Conservation (phyloP, 495 filamentous ascomycete genomes). For the Penicillium mononematosum region DNA sequence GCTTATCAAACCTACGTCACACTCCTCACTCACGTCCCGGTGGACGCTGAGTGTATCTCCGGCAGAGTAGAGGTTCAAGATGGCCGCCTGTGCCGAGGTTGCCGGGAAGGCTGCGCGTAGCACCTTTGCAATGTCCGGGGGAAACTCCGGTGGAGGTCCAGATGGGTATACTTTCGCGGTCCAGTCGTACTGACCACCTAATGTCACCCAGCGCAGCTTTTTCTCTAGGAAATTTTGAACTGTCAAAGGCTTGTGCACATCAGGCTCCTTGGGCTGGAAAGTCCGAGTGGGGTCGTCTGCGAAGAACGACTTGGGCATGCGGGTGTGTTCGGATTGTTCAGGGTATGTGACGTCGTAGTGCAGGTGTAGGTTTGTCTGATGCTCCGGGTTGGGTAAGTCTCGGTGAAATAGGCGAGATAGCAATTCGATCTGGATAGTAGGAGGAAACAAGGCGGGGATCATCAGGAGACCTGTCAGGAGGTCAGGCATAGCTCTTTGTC, state of each 20-base stretch:
- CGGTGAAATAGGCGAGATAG: conserved; percentile 71
- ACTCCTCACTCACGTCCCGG: conserved; percentile 84
- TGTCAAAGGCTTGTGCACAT: conserved; percentile 65
- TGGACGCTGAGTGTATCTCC: conserved; percentile 86
- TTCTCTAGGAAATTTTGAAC: conserved; percentile 64
- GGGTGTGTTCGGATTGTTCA: conserved; percentile 13
- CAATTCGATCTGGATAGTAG: conserved; percentile 62
- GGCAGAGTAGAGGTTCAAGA: conserved; percentile 85
- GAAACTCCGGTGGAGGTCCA: conserved; percentile 67
- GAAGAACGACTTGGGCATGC: conserved; percentile 51
- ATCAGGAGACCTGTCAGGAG: conserved; percentile 64
- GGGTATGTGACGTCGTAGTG: conserved; percentile 79
- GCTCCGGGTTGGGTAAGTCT: conserved; percentile 68
- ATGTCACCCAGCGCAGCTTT: conserved; percentile 87
- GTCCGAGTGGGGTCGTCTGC: conserved; percentile 34
- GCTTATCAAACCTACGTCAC: conserved; percentile 71
- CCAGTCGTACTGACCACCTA: conserved; percentile 96
- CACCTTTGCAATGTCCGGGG: conserved; percentile 64
- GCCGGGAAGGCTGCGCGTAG: conserved; percentile 66
- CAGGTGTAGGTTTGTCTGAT: conserved; percentile 84
- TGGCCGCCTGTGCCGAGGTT: conserved; percentile 78
- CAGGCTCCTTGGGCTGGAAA: conserved; percentile 62
- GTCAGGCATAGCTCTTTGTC: conserved; percentile 23
- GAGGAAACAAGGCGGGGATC: conserved; percentile 69
- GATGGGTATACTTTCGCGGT: conserved; percentile 75